Base-by-base conservation (phyloP, 139 green algal species). In the Tetradesmus obliquus region DNA sequence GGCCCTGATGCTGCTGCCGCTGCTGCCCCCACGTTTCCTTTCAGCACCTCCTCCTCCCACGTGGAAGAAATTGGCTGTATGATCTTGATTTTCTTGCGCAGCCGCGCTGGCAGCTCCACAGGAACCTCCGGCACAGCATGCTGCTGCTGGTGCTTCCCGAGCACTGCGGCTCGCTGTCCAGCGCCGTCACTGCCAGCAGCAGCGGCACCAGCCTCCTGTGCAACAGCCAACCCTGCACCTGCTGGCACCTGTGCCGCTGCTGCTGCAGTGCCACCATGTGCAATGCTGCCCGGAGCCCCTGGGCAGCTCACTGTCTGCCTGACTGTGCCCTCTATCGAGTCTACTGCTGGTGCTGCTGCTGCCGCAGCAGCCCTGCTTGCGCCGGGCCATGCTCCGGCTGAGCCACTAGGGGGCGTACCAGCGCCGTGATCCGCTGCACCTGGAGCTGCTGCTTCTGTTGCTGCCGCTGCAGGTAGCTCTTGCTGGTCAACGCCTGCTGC, bases 11-110 rank as follows among this genome's bases (percentile, higher is more conserved):
- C 72, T 20, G 79, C 57, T 9, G 57, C 57, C 24, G 72, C 87
- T 32, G n/a, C 57, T 69, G 88, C 13, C 7, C 1, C 55, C 15
- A 32, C 57, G 10, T 22, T 60, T 1, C 72, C 7, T 24, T 79
- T 51, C 15, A 86, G 86, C 69, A n/a, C 86, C 19, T 94, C 92
- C 72, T 92, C 81, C 45, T 86, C 86, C 92, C 92, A 94, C 2
- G 92, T 83, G 0, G 17, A 13, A 22, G 80, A 89, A 54, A 94
- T 94, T 10, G 92, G 92, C 82, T 94, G 92, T 24, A 94, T 94
- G 54, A 94, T 94, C 22, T 87, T 87, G 20, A 94, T 86, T 53
- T 90, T 92, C 72, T 94, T 94, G 10, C 87, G 69, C 17, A 90
- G 71, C 2, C 53, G 86, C 5, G 86, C 86, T 24, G 86, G 86